Evolutionary conservation across 108 stramenopile genomes (phyloP).

Genomic region (Nannochloropsis salina): DNA sequence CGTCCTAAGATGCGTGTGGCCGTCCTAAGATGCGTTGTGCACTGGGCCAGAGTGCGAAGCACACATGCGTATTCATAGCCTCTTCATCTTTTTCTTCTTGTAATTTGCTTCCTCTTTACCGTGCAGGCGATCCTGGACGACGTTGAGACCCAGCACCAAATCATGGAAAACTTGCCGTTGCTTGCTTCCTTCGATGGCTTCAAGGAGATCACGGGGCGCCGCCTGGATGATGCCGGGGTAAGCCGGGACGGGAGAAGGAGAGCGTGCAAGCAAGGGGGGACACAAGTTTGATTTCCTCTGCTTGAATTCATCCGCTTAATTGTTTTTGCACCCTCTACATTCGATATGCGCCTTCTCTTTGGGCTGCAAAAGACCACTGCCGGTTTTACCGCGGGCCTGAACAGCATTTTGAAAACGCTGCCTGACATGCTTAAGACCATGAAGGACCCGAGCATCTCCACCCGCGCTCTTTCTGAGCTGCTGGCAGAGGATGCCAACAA

Average conservation of each 20-base stretch:
- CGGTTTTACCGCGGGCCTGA: background rate
- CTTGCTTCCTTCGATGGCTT: background rate
- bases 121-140: background rate
- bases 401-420: background rate
- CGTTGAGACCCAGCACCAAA: background rate
- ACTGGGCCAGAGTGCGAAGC: background rate
- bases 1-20: background rate
- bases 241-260: background rate
- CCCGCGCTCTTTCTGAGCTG: background rate
- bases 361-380: background rate
- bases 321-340: no score
- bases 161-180: background rate
- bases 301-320: no score
- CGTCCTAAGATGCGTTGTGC: background rate
- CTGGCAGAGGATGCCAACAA: background rate
- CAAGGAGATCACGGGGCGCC: conserved; percentile 7
- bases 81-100: background rate
- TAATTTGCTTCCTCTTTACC: background rate
- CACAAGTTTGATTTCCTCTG: no score
- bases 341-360: no score
- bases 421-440: conserved; percentile 15
- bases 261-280: no score
- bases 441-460: conserved; percentile 1
- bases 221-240: background rate
- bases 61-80: background rate